phyloP scores from a whole-genome alignment of 768 basidiomycete genomes.

The Collybiopsis luxurians region DNA sequence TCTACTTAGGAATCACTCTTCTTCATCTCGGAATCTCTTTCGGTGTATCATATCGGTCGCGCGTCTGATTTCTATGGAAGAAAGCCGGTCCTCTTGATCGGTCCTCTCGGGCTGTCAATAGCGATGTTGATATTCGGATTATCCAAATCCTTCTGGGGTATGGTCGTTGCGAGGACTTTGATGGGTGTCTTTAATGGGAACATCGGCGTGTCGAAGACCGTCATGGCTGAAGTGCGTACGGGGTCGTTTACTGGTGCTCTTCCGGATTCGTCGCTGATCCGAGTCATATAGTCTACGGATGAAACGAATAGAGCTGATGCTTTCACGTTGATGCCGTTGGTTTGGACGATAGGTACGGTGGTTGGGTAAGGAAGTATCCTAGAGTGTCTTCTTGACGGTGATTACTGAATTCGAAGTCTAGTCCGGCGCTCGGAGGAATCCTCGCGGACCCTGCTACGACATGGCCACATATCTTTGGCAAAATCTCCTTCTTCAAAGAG shows the following conservation, averaged over 20 bases:
- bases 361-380: slow-evolving; percentile 17
- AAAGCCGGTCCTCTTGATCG: slow-evolving; percentile 26
- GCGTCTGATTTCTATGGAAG: slow-evolving; percentile 29
- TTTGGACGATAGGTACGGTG: slow-evolving; percentile 24
- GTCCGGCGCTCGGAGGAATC: slow-evolving; percentile 30
- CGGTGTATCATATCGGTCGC: slow-evolving; percentile 25
- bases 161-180: slow-evolving; percentile 20
- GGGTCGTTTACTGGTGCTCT: background rate
- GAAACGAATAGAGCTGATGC: slow-evolving; percentile 24
- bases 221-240: slow-evolving; percentile 27
- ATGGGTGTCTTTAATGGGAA: slow-evolving; percentile 31
- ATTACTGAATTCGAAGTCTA: slow-evolving; percentile 7
- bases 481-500: slow-evolving; percentile 19
- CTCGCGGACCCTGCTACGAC: slow-evolving; percentile 25
- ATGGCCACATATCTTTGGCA: slow-evolving; percentile 25
- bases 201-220: slow-evolving; percentile 24
- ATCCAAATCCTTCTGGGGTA: slow-evolving; percentile 21
- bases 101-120: slow-evolving; percentile 24
- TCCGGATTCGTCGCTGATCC: slow-evolving; percentile 3
- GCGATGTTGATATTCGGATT: slow-evolving; percentile 26
- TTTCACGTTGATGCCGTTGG: slow-evolving; percentile 24
- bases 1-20: slow-evolving; percentile 24
- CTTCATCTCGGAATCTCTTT: slow-evolving; percentile 23
- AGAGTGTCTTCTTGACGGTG: background rate
- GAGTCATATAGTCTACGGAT: slow-evolving; percentile 21